Base-by-base conservation (phyloP, 352 stramenopile species). In the Phytophthora megakarya region DNA sequence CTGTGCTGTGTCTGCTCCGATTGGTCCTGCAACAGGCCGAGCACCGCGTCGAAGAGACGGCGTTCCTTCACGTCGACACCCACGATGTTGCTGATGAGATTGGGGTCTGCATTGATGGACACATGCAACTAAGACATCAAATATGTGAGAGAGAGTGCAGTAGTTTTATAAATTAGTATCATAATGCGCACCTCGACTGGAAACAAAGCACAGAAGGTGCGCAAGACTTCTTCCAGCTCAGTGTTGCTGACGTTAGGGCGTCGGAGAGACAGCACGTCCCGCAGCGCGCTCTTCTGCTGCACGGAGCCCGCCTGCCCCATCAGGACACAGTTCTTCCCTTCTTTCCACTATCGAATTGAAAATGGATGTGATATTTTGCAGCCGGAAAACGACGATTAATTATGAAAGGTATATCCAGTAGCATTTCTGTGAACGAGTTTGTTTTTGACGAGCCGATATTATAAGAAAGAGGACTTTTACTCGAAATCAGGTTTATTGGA, bases 251-350 rank as follows among this genome's bases (percentile, higher is more conserved):
- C 73, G 16, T 63, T 70, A 9, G 69, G 53, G 48, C 84, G 86
- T 37, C 86, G 86, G 57, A 93, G 63, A 9, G 47, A 75, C 22
- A 93, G 62, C 39, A 95, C 77, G 52, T 92, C 78, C 45, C 80
- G 84, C 60, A 95, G 84, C 21, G 84, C 84, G 46, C 78, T 89
- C 69, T 87, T 86, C 67, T 93, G 84, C 67, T 95, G 83, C 28
- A 87, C 70, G 23, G 86, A 95, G 18, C 86, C 86, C 3, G 80
- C 76, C 67, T 92, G 84, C 26, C 86, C 86, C 84, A 95, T 95
- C 32, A 43, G 42, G 26, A n/a, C 21, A 43, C 23, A 5, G 47
- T 13, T 7, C 8, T 12, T 7, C 8, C 13, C 8, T 11, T 35
- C 30, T 50, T 39, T 16, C 38, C 38, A 13, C 15, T 64, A 69